Conservation (phyloP, 2,329 filamentous ascomycete genomes). For the Alternaria sp. region DNA sequence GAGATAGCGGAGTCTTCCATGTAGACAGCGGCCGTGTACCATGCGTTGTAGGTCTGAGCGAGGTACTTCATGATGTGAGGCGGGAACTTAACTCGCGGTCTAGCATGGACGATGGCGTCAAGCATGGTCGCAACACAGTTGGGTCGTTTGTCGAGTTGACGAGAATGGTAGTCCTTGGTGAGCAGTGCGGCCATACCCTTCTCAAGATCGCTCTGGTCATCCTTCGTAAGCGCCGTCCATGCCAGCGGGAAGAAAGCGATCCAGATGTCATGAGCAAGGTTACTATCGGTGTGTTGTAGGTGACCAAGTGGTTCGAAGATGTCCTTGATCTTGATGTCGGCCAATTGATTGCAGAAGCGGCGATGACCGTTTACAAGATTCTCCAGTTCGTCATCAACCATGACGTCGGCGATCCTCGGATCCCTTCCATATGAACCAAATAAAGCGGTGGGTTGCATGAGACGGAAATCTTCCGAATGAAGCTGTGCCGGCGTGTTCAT, state of each 20-base stretch:
- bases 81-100: slow-evolving; percentile 88
- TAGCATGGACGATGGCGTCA: slow-evolving; percentile 83
- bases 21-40: slow-evolving; percentile 93
- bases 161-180: slow-evolving; percentile 93
- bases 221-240: slow-evolving; percentile 86
- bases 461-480: slow-evolving; percentile 82
- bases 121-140: slow-evolving; percentile 95
- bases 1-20: slow-evolving; percentile 88
- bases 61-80: slow-evolving; percentile 96
- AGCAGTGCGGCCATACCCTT: slow-evolving; percentile 88
- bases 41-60: slow-evolving; percentile 91
- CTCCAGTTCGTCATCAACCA: slow-evolving; percentile 84
- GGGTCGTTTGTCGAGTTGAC: slow-evolving; percentile 91
- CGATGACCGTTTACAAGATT: slow-evolving; percentile 77
- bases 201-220: slow-evolving; percentile 89
- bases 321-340: slow-evolving; percentile 86
- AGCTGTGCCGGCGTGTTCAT: slow-evolving; percentile 80
- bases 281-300: slow-evolving; percentile 85
- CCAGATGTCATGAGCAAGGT: slow-evolving; percentile 89
- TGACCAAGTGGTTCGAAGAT: slow-evolving; percentile 89
- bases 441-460: slow-evolving; percentile 74
- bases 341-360: slow-evolving; percentile 82
- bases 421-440: slow-evolving; percentile 79
- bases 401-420: slow-evolving; percentile 64
- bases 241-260: slow-evolving; percentile 88